Base-by-base conservation (phyloP, 768 basidiomycete genomes). In the Xerocomus potaroensis region DNA sequence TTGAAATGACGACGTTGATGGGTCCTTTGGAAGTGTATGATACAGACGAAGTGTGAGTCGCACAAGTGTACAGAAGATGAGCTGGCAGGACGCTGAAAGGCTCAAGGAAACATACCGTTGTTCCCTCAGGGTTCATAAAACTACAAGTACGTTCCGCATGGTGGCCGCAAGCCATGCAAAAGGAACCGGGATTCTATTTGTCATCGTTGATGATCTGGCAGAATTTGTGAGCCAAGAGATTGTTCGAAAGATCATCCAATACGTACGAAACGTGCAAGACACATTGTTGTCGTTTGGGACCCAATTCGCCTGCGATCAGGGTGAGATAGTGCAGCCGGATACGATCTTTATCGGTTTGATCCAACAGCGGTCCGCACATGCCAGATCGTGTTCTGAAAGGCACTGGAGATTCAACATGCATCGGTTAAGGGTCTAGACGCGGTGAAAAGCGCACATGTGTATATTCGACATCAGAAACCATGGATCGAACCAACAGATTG, bases 201-300 rank as follows among this genome's bases (percentile, higher is more conserved):
- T 14, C 5, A 35, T 31, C 26, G 16, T 15, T 34, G 36, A 45
- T 9, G 27, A 26, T 26, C 23, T 19, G 18, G 5, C 14, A 31
- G 4, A n/a, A n/a, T 4, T 22, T 15, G 35, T 34, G 38, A 49
- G 45, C 32, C 11, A 31, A 47, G 50, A 32, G 32, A 19, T 35
- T 8, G 16, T n/a, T 24, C 26, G 22, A 39, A 23, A 22, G 21
- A 32, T 41, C 26, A 16, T 34, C 34, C 43, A 38, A 45, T 35
- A 27, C 18, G 26, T 27, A 39, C 21, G 6, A 29, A 54, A 46
- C 41, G 46, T 50, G 54, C 10, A 11, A 41, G 32, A 45, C 55
- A 27, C 41, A 43, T 46, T 47, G 32, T 24, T n/a, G 21, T 6
- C 35, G n/a, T 47, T 40, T 42, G 11, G 26, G 14, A 31, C 16